Conservation (phyloP, 768 basidiomycete genomes). For the Butyriboletus loyo region DNA sequence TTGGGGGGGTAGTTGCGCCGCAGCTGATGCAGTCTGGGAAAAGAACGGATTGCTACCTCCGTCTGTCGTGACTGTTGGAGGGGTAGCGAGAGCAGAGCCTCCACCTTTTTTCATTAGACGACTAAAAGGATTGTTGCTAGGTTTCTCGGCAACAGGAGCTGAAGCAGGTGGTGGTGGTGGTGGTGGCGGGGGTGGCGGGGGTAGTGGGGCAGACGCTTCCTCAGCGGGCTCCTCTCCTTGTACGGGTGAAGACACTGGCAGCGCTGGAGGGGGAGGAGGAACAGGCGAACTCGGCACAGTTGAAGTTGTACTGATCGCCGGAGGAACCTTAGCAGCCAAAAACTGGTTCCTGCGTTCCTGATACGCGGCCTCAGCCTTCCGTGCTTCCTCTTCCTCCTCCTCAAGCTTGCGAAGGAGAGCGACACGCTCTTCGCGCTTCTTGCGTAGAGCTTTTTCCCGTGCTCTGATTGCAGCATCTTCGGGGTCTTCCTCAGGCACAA, state of each 20-base stretch:
- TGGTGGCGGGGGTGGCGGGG: slow-evolving; percentile 32
- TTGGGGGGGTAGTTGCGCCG: slow-evolving; percentile 37
- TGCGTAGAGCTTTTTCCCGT: slow-evolving; percentile 68
- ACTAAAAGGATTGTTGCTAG: slow-evolving; percentile 80
- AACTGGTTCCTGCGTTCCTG: slow-evolving; percentile 32
- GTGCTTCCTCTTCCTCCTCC: slow-evolving; percentile 58
- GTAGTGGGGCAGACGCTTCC: slow-evolving; percentile 30
- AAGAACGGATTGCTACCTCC: slow-evolving; percentile 77
- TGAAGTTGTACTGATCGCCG: slow-evolving; percentile 27
- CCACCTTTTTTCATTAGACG: slow-evolving; percentile 54
- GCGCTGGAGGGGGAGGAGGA: slow-evolving; percentile 36
- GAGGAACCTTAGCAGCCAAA: slow-evolving; percentile 38
- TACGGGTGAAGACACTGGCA: slow-evolving; percentile 22
- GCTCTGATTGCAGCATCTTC: slow-evolving; percentile 71
- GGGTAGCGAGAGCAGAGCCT: slow-evolving; percentile 23
- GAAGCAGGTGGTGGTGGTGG: slow-evolving; percentile 27
- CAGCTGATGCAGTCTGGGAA: slow-evolving; percentile 40
- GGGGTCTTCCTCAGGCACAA: slow-evolving; percentile 57
- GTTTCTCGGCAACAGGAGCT: slow-evolving; percentile 41
- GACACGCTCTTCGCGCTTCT: slow-evolving; percentile 69
- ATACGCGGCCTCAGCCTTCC: slow-evolving; percentile 42
- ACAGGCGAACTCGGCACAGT: slow-evolving; percentile 32
- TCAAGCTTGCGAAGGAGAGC: slow-evolving; percentile 71
- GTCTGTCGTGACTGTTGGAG: slow-evolving; percentile 29
- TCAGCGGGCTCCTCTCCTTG: slow-evolving; percentile 13